These are phyloP conservation scores for Candida pini DNA, from an alignment of 805 yeast genomes.

Conservation along the genomic window DNA sequence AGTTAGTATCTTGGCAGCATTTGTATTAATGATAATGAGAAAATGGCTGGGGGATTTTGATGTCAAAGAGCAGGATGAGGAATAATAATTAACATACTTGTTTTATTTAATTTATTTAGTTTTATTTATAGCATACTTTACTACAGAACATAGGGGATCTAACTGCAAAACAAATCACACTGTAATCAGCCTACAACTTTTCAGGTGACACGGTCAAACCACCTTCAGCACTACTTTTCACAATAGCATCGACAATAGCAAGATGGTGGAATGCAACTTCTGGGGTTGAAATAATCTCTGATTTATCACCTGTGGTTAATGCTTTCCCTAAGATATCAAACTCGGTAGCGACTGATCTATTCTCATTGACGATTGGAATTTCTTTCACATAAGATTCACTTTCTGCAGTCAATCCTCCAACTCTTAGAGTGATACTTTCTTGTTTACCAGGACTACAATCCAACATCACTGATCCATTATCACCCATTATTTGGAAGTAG, in stretches of 20 bases:
- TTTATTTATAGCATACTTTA: too few species aligned
- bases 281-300: slow-evolving; percentile 41
- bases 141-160: too few species aligned
- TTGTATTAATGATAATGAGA: slow-evolving; percentile 27
- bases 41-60: slow-evolving; percentile 29
- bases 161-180: too few species aligned
- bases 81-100: neutral
- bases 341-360: slow-evolving; percentile 37
- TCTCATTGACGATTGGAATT: slow-evolving; percentile 38
- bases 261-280: slow-evolving; percentile 85
- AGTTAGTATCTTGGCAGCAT: slow-evolving; percentile 54
- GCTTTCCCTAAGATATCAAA: slow-evolving; percentile 42
- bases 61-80: slow-evolving; percentile 1
- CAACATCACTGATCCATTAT: slow-evolving; percentile 65
- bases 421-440: slow-evolving; percentile 32
- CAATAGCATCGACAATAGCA: slow-evolving; percentile 82
- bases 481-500: slow-evolving; percentile 69
- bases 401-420: slow-evolving; percentile 55
- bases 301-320: slow-evolving; percentile 18
- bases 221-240: slow-evolving; percentile 56
- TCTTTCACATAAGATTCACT: slow-evolving; percentile 32
- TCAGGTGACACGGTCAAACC: slow-evolving; percentile 32
- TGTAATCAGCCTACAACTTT: slow-evolving; percentile 15
- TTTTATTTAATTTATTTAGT: too few species aligned
- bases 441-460: slow-evolving; percentile 53